Evolutionary conservation across 1,284 basidiomycete genomes (phyloP), one percentile per base, ranked within the genome.

Genomic region (Pseudozyma pruni): DNA sequence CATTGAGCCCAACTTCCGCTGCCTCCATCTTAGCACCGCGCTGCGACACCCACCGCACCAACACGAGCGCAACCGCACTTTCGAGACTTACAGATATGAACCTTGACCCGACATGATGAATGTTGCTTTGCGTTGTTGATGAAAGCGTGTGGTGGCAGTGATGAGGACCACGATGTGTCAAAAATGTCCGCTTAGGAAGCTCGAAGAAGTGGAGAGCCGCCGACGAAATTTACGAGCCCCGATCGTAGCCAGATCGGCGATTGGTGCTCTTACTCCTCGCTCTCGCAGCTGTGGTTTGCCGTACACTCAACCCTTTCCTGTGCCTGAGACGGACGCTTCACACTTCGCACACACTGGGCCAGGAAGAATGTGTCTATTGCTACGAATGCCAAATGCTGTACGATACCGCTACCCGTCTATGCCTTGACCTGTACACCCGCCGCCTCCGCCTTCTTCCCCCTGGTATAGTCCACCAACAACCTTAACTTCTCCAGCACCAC

Each of bases 401-500:
- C 11, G 27, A 29, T 29, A 11, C 27, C 27, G 27, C 27, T 29
- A 11, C 19, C 48, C 27, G 11, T 11, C 27, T 52, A 56, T 27
- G 60, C 44, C 19, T 53, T 63, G 34, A 53, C 29, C 34, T 48
- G 35, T 19, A 53, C 45, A 27, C 41, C 41, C 7, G 11, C 17
- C 43, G 6, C 27, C 20, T 8, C 20, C 16, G 4, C 27, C 27
- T 42, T 48, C 22, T 8, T 27, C 16, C 44, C 55, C 19, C 55
- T 50, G 0, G 60, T 47, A 8, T 61, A 79, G 46, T 81, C 80
- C 14, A 81, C 75, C 5, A 77, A 19, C 20, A 72, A 23, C 17
- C 75, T 44, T 8, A 81, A 37, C 60, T 79, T 78, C 51, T 81
- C 80, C 20, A 81, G 51, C 16, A 78, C 75, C 13, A 80, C 70